These are phyloP conservation scores for Forsythia suspensa DNA, from an alignment of 257 asterid genomes.

Conservation along the genomic window DNA sequence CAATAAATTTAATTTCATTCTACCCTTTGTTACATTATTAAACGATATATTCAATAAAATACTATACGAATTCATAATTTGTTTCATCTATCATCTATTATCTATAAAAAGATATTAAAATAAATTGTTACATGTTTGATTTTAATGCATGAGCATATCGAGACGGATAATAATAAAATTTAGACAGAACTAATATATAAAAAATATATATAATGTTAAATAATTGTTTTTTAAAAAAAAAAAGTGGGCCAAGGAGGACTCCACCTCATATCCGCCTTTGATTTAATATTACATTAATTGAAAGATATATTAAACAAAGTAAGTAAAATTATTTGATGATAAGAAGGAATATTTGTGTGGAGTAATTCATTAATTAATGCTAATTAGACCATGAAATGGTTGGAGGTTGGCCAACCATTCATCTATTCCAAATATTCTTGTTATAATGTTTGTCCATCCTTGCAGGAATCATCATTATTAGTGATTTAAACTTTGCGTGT, in stretches of 20 bases:
- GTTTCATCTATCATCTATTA: too few relatives aligned
- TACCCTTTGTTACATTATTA: not conserved
- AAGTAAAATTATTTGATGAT: not conserved
- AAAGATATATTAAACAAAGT: not conserved
- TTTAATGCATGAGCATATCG: too few relatives aligned
- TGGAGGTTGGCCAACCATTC: not conserved
- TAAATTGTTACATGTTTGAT: too few relatives aligned
- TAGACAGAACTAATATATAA: too few relatives aligned
- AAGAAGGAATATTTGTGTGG: not conserved
- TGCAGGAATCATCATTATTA: not conserved
- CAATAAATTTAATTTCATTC: not conserved
- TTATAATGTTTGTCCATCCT: not conserved
- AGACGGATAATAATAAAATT: too few relatives aligned
- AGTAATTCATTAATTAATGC: not conserved
- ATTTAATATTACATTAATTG: not conserved
- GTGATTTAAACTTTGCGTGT: not conserved
- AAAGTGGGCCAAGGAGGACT: too few relatives aligned
- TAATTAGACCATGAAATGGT: not conserved
- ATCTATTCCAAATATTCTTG: not conserved
- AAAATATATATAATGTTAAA: too few relatives aligned
- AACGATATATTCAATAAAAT: too few relatives aligned
- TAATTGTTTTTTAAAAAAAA: too few relatives aligned
- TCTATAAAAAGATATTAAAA: too few relatives aligned
- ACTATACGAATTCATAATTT: too few relatives aligned
- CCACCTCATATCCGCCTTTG: too few relatives aligned